Base-by-base conservation (phyloP, 164 flowering plant genomes). In the Cinnamomum chago region DNA sequence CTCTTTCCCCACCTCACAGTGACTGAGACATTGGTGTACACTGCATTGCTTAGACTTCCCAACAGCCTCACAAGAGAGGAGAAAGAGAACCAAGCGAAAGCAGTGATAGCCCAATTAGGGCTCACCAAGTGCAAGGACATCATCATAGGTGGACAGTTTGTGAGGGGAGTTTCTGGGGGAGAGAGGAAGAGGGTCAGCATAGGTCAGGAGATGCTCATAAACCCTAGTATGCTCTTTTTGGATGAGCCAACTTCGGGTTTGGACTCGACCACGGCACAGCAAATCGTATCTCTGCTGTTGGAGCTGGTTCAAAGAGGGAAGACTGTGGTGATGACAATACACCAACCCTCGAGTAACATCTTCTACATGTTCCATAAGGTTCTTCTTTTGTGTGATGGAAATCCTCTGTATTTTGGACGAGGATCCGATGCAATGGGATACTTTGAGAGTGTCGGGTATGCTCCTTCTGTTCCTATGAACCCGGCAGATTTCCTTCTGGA, bases 161-260 rank as follows among this genome's bases (percentile, higher is more conserved):
- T 79, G 2, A 68, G 84, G 66, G 82, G 82, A 2, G 70, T 82
- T 24, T 82, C 82, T 0, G 84, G 84, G 22, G 84, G 82, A 28
- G 82, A 82, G 60, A 68, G 80, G 50, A 81, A 81, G 62, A 81
- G 83, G 73, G 83, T 81, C 18, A 76, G 83, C 58, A 76, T 92
- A 18, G 94, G 96, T 3, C 94, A 90, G 70, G 95, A 92, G 77
- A 81, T 92, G 87, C 79, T 92, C 2, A 84, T 90, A 65, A 90
- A 92, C 68, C 95, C 95, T 3, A 86, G 90, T 65, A 62, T 91
- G 77, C 67, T 91, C 70, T 81, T 92, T 23, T 73, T 92, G 22
- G 97, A 92, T 62, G 95, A 92, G 79, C 97, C 97, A 0, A 92
- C 95, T 0, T 90, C 95, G 0, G 97, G 95, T 2, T 85, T 91